A percentile compares a stretch with the other conserved stretches of the same genome.
Evolutionary conservation across 2,329 filamentous ascomycete genomes (phyloP).

Genomic region (Trichoderma sp.): DNA sequence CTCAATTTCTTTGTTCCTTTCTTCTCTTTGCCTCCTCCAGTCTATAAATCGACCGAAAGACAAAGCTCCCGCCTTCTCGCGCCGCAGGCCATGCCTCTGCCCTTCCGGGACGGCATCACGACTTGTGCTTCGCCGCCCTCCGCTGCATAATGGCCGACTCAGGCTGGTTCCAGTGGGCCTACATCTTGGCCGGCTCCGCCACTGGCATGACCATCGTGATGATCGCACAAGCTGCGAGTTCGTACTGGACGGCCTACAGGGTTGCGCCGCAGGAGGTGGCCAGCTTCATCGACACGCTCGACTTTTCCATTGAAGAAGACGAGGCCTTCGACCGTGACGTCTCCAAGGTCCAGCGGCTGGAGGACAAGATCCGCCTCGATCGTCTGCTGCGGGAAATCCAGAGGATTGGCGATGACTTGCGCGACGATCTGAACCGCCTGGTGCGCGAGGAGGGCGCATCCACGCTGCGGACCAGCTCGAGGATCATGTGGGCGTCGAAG

Average conservation of each 20-base stretch:
- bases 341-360: constrained; percentile 57
- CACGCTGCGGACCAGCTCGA: constrained; percentile 49
- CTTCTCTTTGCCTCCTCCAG: not conserved
- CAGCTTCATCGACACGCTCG: constrained; percentile 60
- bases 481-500: constrained; percentile 61
- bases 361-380: constrained; percentile 63
- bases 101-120: constrained; percentile 25
- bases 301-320: constrained; percentile 64
- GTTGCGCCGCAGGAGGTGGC: constrained; percentile 60
- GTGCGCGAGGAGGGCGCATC: constrained; percentile 48
- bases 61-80: not conserved
- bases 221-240: constrained; percentile 52
- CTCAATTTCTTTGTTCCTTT: not conserved
- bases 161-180: constrained; percentile 56
- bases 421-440: constrained; percentile 59
- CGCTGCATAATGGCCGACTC: constrained; percentile 52
- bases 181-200: constrained; percentile 60
- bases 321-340: constrained; percentile 65
- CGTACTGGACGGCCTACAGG: constrained; percentile 58
- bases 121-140: constrained; percentile 29
- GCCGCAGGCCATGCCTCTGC: constrained; percentile 12
- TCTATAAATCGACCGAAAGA: not conserved
- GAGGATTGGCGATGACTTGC: constrained; percentile 60
- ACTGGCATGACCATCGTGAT: constrained; percentile 58
- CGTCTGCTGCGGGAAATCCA: constrained; percentile 64